phyloP scores from a whole-genome alignment of 2,329 filamentous ascomycete species.

The Cryphonectria japonica region DNA sequence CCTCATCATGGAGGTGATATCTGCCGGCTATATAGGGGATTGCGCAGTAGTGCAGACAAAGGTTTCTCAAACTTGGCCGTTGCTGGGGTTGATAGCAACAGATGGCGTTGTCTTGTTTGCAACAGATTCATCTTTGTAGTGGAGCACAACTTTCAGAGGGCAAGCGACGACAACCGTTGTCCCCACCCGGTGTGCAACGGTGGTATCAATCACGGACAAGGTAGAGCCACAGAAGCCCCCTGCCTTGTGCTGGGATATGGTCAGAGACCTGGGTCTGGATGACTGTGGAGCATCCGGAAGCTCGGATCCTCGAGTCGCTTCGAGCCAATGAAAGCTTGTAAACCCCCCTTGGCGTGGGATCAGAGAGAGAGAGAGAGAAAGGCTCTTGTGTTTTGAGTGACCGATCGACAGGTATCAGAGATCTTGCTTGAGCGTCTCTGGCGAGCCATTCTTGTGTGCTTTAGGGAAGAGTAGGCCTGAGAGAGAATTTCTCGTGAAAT shows the following conservation, averaged over 20 bases:
- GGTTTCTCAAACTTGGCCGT: not conserved
- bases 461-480: not conserved
- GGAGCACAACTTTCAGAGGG: not conserved
- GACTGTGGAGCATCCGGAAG: constrained; percentile 5
- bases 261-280: not conserved
- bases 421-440: not conserved
- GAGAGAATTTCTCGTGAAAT: no score
- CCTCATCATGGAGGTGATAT: not conserved
- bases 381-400: not conserved
- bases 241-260: not conserved
- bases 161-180: not conserved
- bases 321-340: constrained; percentile 2
- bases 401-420: not conserved
- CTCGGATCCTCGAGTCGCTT: not conserved
- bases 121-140: constrained; percentile 1
- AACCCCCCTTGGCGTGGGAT: not conserved
- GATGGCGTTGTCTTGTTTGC: not conserved
- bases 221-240: not conserved
- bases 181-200: constrained; percentile 11
- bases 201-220: constrained; percentile 2
- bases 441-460: not conserved
- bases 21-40: not conserved
- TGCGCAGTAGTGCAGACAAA: not conserved
- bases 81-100: not conserved
- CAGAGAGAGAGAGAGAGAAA: not conserved